Evolutionary conservation across 768 basidiomycete genomes (phyloP).

Genomic region (Podaxis carcinomalis): DNA sequence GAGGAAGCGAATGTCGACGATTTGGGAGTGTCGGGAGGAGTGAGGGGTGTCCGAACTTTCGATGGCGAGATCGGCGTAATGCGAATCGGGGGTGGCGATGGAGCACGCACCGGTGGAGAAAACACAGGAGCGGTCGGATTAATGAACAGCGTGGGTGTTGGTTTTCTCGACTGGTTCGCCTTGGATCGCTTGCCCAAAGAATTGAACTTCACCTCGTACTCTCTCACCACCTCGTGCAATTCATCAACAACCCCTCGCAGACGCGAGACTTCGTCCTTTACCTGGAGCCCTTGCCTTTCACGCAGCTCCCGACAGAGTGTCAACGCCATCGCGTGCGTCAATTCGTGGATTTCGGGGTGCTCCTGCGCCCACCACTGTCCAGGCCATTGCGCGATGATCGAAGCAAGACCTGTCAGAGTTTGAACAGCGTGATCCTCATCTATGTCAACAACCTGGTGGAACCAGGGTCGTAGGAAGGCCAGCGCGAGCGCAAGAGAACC

Average conservation of each 20-base stretch:
- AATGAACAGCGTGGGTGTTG: not conserved
- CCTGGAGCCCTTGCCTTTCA: conserved; percentile 31
- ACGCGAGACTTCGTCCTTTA: conserved; percentile 38
- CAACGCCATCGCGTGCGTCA: conserved; percentile 54
- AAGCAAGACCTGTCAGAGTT: conserved; percentile 37
- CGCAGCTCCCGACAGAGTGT: conserved; percentile 65
- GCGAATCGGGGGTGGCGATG: not conserved
- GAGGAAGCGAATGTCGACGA: conserved; percentile 6
- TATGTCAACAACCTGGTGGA: conserved; percentile 44
- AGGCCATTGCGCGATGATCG: conserved; percentile 60
- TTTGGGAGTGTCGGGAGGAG: conserved; percentile 30
- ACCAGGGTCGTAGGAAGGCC: conserved; percentile 67
- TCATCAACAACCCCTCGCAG: conserved; percentile 48
- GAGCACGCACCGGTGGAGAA: not conserved
- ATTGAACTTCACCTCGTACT: conserved; percentile 3
- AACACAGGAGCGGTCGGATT: conserved; percentile 1
- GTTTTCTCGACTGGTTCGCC: not conserved
- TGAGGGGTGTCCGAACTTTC: conserved; percentile 28
- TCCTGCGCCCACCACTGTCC: conserved; percentile 65
- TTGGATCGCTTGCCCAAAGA: conserved; percentile 3
- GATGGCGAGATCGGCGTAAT: conserved; percentile 8
- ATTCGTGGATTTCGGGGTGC: conserved; percentile 55
- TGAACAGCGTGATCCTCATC: conserved; percentile 31
- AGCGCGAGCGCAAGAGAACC: conserved; percentile 66
- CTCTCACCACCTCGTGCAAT: conserved; percentile 28